A percentile compares a stretch with the other conserved stretches of the same genome.
These are phyloP conservation scores for Ganoderma multipileum DNA, from an alignment of 1,284 basidiomycete species.

Conservation along the genomic window DNA sequence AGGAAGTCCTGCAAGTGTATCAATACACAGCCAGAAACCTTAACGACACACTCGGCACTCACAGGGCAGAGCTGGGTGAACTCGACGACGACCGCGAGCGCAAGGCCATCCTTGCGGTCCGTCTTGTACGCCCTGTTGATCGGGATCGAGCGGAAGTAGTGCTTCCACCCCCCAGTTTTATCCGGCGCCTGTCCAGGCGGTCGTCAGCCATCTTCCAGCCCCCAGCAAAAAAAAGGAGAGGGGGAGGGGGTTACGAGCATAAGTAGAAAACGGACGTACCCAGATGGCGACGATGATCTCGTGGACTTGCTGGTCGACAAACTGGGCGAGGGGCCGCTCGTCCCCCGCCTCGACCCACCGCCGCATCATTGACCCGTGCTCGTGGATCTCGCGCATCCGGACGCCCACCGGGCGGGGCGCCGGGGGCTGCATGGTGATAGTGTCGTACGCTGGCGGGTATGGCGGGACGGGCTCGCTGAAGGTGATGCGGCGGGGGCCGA, in stretches of 20 bases:
- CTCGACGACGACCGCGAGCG: slow-evolving; percentile 2
- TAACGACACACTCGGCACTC: not conserved
- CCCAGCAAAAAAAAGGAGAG: too few species aligned
- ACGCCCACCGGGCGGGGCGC: not conserved
- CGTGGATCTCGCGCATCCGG: slow-evolving; percentile 1
- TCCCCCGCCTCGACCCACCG: not conserved
- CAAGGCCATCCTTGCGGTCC: not conserved
- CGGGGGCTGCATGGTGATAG: not conserved
- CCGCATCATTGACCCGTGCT: not conserved
- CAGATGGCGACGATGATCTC: slow-evolving; percentile 4
- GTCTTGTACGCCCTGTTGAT: slow-evolving; percentile 3
- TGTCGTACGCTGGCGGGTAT: not conserved
- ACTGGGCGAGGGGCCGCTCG: not conserved
- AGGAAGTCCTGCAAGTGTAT: not conserved
- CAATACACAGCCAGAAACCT: not conserved
- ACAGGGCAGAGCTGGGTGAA: not conserved
- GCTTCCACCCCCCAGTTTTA: not conserved
- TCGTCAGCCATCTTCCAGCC: too few species aligned
- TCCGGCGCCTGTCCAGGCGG: not conserved
- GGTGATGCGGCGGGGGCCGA: slow-evolving; percentile 2
- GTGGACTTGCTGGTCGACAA: not conserved
- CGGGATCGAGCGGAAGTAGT: slow-evolving; percentile 2
- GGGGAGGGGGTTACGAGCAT: too few species aligned
- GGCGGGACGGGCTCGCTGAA: not conserved
- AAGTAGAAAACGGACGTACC: not conserved